Percentiles rank a stretch among this genome's conserved stretches.
These are phyloP conservation scores for Cryptosporidium andersoni DNA, from an alignment of 169 alveolate species.

Conservation along the genomic window DNA sequence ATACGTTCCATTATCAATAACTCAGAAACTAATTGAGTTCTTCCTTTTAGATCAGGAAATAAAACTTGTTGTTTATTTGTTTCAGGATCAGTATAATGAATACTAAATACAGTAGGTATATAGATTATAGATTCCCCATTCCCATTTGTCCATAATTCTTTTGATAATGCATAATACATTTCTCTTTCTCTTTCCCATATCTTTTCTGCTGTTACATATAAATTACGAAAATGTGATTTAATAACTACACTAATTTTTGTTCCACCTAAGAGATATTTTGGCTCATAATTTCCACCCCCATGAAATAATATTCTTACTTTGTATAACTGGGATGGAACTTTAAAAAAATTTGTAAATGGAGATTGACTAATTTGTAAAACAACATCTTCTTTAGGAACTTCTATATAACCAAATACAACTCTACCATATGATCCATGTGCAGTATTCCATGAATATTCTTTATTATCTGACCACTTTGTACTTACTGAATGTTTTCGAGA, in stretches of 20 bases:
- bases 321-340: slow-evolving; percentile 23
- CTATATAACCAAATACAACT: slow-evolving; percentile 67
- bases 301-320: slow-evolving; percentile 48
- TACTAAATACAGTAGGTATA: slow-evolving; percentile 65
- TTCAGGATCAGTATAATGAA: slow-evolving; percentile 33
- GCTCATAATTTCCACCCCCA: slow-evolving; percentile 61
- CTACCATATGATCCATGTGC: slow-evolving; percentile 69
- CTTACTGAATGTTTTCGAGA: slow-evolving; percentile 7
- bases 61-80: slow-evolving; percentile 28
- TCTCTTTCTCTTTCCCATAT: slow-evolving; percentile 69
- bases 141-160: slow-evolving; percentile 68
- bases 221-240: slow-evolving; percentile 47
- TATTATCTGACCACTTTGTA: slow-evolving; percentile 1
- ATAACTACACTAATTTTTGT: slow-evolving; percentile 57
- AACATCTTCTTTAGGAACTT: slow-evolving; percentile 31
- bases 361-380: slow-evolving; percentile 1
- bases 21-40: slow-evolving; percentile 59
- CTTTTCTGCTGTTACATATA: slow-evolving; percentile 27
- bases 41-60: slow-evolving; percentile 45
- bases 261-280: slow-evolving; percentile 47
- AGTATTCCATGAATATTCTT: slow-evolving; percentile 51
- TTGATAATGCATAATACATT: slow-evolving; percentile 35
- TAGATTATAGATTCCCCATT: slow-evolving; percentile 50
- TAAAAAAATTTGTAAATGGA: slow-evolving; percentile 29
- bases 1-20: slow-evolving; percentile 59